These are phyloP conservation scores for Casuarina glauca DNA, from an alignment of 306 rosid genomes.

Conservation along the genomic window DNA sequence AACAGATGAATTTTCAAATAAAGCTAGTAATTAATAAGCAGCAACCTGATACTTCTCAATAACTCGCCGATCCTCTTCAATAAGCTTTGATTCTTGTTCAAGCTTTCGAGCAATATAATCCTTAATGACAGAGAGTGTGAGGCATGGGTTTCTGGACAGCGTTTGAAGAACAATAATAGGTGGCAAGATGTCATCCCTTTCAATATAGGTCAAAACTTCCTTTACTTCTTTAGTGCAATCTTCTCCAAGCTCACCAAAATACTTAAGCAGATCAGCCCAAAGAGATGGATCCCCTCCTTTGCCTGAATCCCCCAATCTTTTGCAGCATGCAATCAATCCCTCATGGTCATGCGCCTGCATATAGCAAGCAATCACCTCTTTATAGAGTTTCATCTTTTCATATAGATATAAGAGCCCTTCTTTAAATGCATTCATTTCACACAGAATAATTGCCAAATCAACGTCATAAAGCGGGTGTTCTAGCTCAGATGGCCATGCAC, in stretches of 20 bases:
- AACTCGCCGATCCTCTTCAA: constrained; percentile 85
- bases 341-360: constrained; percentile 94
- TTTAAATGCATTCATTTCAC: constrained; percentile 89
- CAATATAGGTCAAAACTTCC: constrained; percentile 88
- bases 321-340: constrained; percentile 93
- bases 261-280: constrained; percentile 95
- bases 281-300: constrained; percentile 93
- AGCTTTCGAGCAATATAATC: constrained; percentile 95
- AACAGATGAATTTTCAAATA: constrained; percentile 11
- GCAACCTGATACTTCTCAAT: constrained; percentile 93
- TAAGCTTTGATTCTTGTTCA: constrained; percentile 90
- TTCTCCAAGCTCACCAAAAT: constrained; percentile 99
- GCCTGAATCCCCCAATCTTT: constrained; percentile 85
- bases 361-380: constrained; percentile 96
- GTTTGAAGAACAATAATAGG: constrained; percentile 94
- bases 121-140: constrained; percentile 90
- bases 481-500: constrained; percentile 79
- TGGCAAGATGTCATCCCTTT: constrained; percentile 93
- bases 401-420: constrained; percentile 84
- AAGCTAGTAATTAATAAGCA: constrained; percentile 14
- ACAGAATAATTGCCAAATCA: constrained; percentile 83
- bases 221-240: constrained; percentile 97
- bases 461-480: constrained; percentile 95
- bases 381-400: constrained; percentile 95
- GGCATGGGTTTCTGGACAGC: constrained; percentile 83